Evolutionary conservation across 2,329 filamentous ascomycete species (phyloP).

Genomic region (Albophoma yamanashiensis): DNA sequence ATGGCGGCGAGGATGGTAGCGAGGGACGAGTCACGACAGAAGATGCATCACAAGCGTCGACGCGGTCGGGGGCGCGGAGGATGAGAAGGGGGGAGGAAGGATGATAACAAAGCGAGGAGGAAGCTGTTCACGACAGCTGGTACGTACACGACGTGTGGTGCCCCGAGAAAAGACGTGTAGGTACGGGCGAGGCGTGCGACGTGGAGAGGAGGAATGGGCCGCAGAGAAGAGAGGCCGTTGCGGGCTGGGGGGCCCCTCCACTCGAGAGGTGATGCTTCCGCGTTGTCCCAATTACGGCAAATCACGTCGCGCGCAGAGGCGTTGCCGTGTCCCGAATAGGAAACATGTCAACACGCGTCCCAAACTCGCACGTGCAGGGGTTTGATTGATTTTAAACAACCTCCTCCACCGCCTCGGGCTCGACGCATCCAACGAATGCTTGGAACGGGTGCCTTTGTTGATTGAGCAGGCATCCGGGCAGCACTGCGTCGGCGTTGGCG

Average conservation of each 20-base stretch:
- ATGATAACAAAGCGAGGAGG: slow-evolving; percentile 6
- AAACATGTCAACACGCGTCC: slow-evolving; percentile 24
- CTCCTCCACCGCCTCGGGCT: background rate
- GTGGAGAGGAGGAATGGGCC: slow-evolving; percentile 3
- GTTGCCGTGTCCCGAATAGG: slow-evolving; percentile 17
- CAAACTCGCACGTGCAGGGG: slow-evolving; percentile 9
- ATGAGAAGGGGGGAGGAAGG: background rate
- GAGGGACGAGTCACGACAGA: background rate
- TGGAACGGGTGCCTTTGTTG: background rate
- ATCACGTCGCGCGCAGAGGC: slow-evolving; percentile 19
- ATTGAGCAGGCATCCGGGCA: background rate
- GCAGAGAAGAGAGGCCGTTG: slow-evolving; percentile 2
- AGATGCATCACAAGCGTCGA: slow-evolving; percentile 1
- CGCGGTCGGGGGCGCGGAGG: background rate
- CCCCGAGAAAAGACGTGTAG: background rate
- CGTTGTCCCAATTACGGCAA: slow-evolving; percentile 15
- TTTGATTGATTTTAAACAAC: background rate
- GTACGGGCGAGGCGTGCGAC: slow-evolving; percentile 4
- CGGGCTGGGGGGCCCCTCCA: background rate
- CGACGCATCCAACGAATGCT: background rate
- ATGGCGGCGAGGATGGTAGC: slow-evolving; percentile 5
- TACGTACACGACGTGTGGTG: background rate
- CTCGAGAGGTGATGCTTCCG: slow-evolving; percentile 7
- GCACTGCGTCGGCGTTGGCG: background rate
- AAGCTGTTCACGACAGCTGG: slow-evolving; percentile 5